Percentiles rank a stretch among this genome's conserved stretches.
These are phyloP conservation scores for Hymenoscyphus fructigenus DNA, from an alignment of 2,329 filamentous ascomycete genomes.

Conservation along the genomic window DNA sequence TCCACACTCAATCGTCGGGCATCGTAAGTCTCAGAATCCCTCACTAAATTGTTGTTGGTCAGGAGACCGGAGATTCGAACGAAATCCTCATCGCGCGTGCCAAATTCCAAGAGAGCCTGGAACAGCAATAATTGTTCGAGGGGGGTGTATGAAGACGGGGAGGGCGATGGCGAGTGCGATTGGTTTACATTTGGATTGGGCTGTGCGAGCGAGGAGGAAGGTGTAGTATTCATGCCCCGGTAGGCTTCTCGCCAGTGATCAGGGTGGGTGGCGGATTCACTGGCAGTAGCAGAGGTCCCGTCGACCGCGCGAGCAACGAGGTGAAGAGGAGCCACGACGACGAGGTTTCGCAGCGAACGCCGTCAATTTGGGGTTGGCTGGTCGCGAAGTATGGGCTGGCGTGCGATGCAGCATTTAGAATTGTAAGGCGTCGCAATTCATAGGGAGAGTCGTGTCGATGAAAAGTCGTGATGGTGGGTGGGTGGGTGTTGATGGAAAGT, in stretches of 20 bases:
- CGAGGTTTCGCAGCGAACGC: constrained; percentile 15
- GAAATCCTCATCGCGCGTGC: constrained; percentile 66
- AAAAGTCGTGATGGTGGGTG: background rate
- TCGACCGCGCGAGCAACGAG: constrained; percentile 47
- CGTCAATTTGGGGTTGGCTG: background rate
- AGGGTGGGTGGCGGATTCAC: constrained; percentile 50
- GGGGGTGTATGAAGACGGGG: constrained; percentile 62
- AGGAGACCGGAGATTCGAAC: constrained; percentile 71
- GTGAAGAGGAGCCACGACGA: constrained; percentile 55
- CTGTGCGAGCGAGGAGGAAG: constrained; percentile 63
- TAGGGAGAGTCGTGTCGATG: background rate
- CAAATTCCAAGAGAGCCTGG: constrained; percentile 71
- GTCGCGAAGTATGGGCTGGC: constrained; percentile 1
- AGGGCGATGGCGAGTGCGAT: background rate
- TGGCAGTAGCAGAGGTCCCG: background rate
- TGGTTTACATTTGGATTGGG: constrained; percentile 23
- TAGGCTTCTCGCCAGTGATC: constrained; percentile 55
- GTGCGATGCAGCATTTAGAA: constrained; percentile 9
- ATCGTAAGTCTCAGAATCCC: constrained; percentile 70
- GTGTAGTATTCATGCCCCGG: constrained; percentile 56
- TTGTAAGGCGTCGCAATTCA: constrained; percentile 3
- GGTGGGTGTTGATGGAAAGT: background rate
- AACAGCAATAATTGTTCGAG: constrained; percentile 86
- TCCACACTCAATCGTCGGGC: constrained; percentile 71
- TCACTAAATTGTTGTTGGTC: constrained; percentile 70